phyloP scores from a whole-genome alignment of 352 stramenopile species.

The Nothophytophthora sp. region DNA sequence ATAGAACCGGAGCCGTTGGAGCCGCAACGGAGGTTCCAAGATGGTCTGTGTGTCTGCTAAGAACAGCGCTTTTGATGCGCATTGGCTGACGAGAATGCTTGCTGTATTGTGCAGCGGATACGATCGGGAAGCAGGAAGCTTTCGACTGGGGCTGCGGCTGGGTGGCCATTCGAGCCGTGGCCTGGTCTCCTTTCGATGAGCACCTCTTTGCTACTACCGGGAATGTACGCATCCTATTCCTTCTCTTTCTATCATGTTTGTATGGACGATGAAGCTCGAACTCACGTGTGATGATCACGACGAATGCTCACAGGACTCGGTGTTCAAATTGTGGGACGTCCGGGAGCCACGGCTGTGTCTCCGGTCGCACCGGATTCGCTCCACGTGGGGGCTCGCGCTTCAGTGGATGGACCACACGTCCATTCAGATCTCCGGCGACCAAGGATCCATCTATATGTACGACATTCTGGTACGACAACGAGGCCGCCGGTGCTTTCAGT shows the following conservation, averaged over 20 bases:
- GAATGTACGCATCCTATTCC: too few relatives aligned
- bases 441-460: conserved; percentile 80
- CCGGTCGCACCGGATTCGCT: conserved; percentile 79
- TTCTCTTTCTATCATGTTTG: too few relatives aligned
- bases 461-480: conserved; percentile 76
- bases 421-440: conserved; percentile 78
- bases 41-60: conserved; percentile 37
- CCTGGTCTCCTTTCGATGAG: conserved; percentile 83
- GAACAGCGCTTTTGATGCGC: background rate
- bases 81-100: conserved; percentile 8
- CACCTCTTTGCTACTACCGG: conserved; percentile 86
- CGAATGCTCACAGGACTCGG: conserved; percentile 68
- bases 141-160: conserved; percentile 86
- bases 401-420: conserved; percentile 80
- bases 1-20: conserved; percentile 38
- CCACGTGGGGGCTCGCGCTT: conserved; percentile 75
- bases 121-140: conserved; percentile 76
- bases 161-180: conserved; percentile 76
- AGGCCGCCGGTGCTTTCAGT: too few relatives aligned
- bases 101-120: conserved; percentile 52
- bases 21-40: conserved; percentile 77
- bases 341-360: conserved; percentile 77
- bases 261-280: too few relatives aligned
- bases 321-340: conserved; percentile 87
- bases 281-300: too few relatives aligned